phyloP scores from a whole-genome alignment of 164 flowering plant species.

The Brasenia schreberi region DNA sequence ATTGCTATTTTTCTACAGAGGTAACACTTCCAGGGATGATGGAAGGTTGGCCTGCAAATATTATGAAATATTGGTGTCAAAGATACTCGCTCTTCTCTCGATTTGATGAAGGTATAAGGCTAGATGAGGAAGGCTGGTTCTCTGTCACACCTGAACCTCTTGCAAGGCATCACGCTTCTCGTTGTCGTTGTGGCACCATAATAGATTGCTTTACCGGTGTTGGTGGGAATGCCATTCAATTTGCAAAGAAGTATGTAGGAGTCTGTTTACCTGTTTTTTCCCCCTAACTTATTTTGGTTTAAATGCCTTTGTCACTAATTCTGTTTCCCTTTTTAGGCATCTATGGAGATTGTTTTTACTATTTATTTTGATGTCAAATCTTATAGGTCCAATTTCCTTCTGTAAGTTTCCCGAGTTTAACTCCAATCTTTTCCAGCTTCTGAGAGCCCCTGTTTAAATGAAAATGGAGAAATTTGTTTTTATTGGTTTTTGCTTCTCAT shows the following conservation, averaged over 20 bases:
- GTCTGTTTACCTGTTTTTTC: no score
- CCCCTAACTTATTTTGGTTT: neutral
- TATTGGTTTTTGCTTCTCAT: no score
- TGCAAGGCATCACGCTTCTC: slow-evolving; percentile 74
- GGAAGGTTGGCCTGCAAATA: slow-evolving; percentile 23
- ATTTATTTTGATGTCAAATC: no score
- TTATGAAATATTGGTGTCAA: slow-evolving; percentile 74
- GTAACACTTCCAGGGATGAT: slow-evolving; percentile 13
- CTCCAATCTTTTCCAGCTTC: no score
- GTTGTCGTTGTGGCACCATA: slow-evolving; percentile 50
- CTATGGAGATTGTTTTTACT: no score
- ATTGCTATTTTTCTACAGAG: slow-evolving; percentile 2
- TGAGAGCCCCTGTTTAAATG: no score
- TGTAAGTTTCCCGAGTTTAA: no score
- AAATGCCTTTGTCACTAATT: neutral
- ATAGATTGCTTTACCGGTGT: slow-evolving; percentile 87
- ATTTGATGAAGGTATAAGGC: slow-evolving; percentile 76
- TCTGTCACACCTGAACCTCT: slow-evolving; percentile 89
- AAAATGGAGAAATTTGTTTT: no score
- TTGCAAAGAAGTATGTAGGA: slow-evolving; percentile 46
- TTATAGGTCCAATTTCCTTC: no score
- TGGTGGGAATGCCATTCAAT: slow-evolving; percentile 95
- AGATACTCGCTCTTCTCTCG: slow-evolving; percentile 59
- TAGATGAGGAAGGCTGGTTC: slow-evolving; percentile 98
- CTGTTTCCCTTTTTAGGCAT: no score